Base-by-base conservation (phyloP, 371 early-diverging fungal genomes). In the Lichtheimia corymbifera region DNA sequence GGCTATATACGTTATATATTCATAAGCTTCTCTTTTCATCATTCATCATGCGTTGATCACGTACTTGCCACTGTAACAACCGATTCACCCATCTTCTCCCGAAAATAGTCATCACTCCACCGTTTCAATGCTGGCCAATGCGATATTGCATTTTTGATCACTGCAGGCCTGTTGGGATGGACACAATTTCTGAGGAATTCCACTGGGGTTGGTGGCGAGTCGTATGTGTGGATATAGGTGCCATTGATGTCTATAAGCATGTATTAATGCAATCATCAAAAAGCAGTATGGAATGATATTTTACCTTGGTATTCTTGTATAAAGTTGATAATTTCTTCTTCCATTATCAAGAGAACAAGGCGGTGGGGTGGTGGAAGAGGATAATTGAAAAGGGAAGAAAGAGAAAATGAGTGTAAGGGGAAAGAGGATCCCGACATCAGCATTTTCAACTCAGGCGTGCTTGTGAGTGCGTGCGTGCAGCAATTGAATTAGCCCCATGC, bases 51-150 rank as follows among this genome's bases (percentile, higher is more conserved):
- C 13, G 2, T 4, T 4, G n/a, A 41, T 5, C 13, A 59, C 58
- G 67, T 81, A 71, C 86, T 71, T 22, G 91, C 85, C 0, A 91
- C 89, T 2, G 89, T 89, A 9, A 92, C 79, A 12, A 57, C 58
- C 3, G 68, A 61, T 3, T 79, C 70, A 15, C 79, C 82, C 59
- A 89, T 65, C 13, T 60, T 71, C 3, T 65, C 50, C 5, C 73
- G 53, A 6, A 91, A 63, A 61, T 91, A 89, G 0, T 80, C 83
- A 50, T 82, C 80, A 12, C 80, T 79, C 91, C 91, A 91, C 52
- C 75, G 59, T 7, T 65, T 62, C 51, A 76, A 62, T 0, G 92
- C 92, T 4, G 86, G 84, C 89, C 89, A 91, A 41, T 81, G 70
- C 27, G 72, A 63, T 58, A 75, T 63, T 1, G 72, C 76, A 35